Conservation (phyloP, 352 stramenopile genomes). For the Phytopythium oedochilum region DNA sequence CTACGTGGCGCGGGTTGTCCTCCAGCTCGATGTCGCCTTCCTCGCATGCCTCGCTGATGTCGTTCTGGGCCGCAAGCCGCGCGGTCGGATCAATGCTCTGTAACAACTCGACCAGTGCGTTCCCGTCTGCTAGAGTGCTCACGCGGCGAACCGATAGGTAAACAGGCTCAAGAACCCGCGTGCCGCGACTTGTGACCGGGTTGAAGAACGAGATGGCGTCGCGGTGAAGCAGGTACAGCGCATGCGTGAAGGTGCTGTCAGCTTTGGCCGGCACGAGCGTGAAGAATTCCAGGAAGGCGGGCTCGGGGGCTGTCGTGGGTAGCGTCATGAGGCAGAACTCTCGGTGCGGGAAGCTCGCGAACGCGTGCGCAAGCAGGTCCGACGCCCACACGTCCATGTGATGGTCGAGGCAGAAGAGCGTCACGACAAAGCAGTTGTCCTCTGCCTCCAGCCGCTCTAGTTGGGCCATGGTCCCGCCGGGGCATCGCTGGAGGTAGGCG, state of each 20-base stretch:
- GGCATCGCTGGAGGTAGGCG: constrained; percentile 14
- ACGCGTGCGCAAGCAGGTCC: constrained; percentile 45
- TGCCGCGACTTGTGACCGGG: constrained; percentile 17
- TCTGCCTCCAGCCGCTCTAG: constrained; percentile 33
- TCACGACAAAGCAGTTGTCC: constrained; percentile 58
- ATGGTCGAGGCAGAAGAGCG: constrained; percentile 57
- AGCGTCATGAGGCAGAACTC: constrained; percentile 60
- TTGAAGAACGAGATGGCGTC: constrained; percentile 56
- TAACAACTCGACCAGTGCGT: constrained; percentile 14
- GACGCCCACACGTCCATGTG: constrained; percentile 32
- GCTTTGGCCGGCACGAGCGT: constrained; percentile 31
- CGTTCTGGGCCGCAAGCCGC: constrained; percentile 21
- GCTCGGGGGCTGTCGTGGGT: constrained; percentile 38
- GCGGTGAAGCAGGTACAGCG: constrained; percentile 51
- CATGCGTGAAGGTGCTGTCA: constrained; percentile 48
- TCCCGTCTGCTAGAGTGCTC: constrained; percentile 7
- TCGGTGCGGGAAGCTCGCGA: constrained; percentile 41
- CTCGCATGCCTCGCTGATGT: constrained; percentile 32
- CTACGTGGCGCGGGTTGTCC: constrained; percentile 57
- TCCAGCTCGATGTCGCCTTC: constrained; percentile 58
- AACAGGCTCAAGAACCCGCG: constrained; percentile 25
- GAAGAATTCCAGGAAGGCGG: constrained; percentile 43
- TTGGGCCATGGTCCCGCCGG: constrained; percentile 19
- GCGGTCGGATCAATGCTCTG: constrained; percentile 21
- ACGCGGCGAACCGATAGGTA: constrained; percentile 31